Evolutionary conservation across 73 alveolate species (phyloP).

Genomic region (Effrenium voratum): DNA sequence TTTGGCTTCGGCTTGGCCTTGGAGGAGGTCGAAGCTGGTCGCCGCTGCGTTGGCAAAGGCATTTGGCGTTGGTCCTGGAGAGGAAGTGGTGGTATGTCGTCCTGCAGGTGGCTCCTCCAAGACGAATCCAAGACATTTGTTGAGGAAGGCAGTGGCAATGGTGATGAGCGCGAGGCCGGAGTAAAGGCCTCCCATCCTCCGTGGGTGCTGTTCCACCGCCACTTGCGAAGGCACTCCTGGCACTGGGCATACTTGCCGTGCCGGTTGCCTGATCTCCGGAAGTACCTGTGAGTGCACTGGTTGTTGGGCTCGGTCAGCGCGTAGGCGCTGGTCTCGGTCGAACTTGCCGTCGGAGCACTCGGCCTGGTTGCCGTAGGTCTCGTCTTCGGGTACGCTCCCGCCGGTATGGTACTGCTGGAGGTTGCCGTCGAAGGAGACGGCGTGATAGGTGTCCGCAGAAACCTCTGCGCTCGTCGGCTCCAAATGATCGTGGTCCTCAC

Average conservation of each 20-base stretch:
- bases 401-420: too few relatives aligned
- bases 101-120: too few relatives aligned
- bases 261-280: conserved; percentile 19
- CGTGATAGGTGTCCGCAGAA: background rate
- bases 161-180: conserved; percentile 29
- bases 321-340: too few relatives aligned
- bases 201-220: conserved; percentile 24
- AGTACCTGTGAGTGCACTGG: background rate
- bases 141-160: conserved; percentile 59
- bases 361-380: too few relatives aligned
- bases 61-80: too few relatives aligned
- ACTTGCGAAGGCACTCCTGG: background rate
- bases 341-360: too few relatives aligned
- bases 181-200: conserved; percentile 3
- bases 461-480: background rate
- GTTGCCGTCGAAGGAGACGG: background rate
- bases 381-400: too few relatives aligned
- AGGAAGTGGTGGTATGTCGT: too few relatives aligned
- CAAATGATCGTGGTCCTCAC: background rate
- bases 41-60: too few relatives aligned
- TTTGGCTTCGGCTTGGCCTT: too few relatives aligned
- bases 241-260: conserved; percentile 31
- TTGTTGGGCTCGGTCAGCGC: too few relatives aligned
- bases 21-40: too few relatives aligned
- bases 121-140: conserved; percentile 23